Base-by-base conservation (phyloP, 2,329 filamentous ascomycete species). In the Exophiala phaeomuriformis region DNA sequence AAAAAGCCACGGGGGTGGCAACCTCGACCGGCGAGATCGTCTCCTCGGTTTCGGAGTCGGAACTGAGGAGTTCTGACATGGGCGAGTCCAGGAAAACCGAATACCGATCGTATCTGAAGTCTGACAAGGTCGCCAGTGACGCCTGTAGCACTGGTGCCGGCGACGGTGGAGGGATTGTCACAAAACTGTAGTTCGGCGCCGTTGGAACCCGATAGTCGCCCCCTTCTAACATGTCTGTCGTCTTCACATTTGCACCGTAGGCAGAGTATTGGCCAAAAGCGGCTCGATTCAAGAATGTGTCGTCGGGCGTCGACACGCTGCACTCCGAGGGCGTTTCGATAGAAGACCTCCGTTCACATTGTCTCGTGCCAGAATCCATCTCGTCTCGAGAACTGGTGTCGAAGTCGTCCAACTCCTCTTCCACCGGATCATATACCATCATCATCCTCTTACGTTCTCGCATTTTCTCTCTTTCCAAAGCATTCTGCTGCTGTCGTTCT, bases 41-140 rank as follows among this genome's bases (percentile, higher is more conserved):
- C 12, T 58, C 57, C 9, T 59, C 57, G 7, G 33, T 43, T 5
- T 59, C 57, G 29, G 50, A 29, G 5, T 58, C 54, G 27, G 58
- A 53, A 12, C 49, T 56, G 7, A 51, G 28, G 10, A 44, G 19
- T 7, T 58, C 55, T 31, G 49, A 46, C 12, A 55, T n/a, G 28
- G 54, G 59, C 32, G 57, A 55, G 28, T 55, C 55, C 27, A 57
- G 19, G 9, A 56, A 51, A 5, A 47, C 31, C 1, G 59, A 61
- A 30, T 49, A 61, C n/a, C 59, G 52, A 43, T 61, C 59, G 30
- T 61, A 61, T 47, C 51, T 36, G 46, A 59, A 61, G 33, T 61
- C 59, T 5, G 59, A 52, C 36, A 52, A 47, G 3, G 56, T 54
- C n/a, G 56, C 56, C 32, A 61, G 50, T 10, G 59, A 59, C 5